Evolutionary conservation across 805 yeast genomes (phyloP).

Genomic region (Suhomyces sp.): DNA sequence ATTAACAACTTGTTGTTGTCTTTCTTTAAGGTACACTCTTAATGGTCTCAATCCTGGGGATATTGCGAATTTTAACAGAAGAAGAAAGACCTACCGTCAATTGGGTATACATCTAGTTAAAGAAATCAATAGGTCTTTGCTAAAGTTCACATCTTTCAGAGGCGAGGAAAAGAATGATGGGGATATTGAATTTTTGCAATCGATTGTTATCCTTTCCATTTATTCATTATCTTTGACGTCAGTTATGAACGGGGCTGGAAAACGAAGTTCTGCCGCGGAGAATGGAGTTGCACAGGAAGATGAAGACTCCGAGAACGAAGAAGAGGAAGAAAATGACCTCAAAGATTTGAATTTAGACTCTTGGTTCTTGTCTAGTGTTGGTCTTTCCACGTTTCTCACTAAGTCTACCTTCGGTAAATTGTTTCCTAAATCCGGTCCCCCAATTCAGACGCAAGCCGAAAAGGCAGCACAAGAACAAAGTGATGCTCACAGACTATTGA

Average conservation of each 20-base stretch:
- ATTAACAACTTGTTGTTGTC: slow-evolving; percentile 64
- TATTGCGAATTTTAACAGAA: slow-evolving; percentile 19
- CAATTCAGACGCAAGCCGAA: too few relatives aligned
- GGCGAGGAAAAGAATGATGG: slow-evolving; percentile 19
- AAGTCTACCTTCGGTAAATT: slow-evolving; percentile 47
- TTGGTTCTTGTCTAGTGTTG: slow-evolving; percentile 68
- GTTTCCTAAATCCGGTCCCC: too few relatives aligned
- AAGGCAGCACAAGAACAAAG: too few relatives aligned
- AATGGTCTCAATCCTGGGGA: slow-evolving; percentile 17
- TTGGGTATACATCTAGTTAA: slow-evolving; percentile 46
- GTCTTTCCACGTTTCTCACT: slow-evolving; percentile 60
- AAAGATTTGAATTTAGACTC: slow-evolving; percentile 58
- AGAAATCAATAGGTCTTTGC: slow-evolving; percentile 48
- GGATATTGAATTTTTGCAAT: slow-evolving; percentile 62
- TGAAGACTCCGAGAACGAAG: slow-evolving; percentile 11
- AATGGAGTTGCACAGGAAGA: slow-evolving; percentile 3
- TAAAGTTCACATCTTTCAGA: slow-evolving; percentile 29
- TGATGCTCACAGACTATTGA: too few relatives aligned
- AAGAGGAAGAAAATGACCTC: slow-evolving; percentile 9
- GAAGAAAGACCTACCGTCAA: slow-evolving; percentile 35
- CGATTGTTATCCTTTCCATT: slow-evolving; percentile 62
- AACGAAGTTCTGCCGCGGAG: slow-evolving; percentile 5
- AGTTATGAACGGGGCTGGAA: slow-evolving; percentile 16
- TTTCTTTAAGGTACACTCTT: slow-evolving; percentile 54
- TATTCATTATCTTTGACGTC: slow-evolving; percentile 63